Evolutionary conservation across 305 asterid genomes (phyloP), one percentile per base, ranked within the genome.

Genomic region (Petunia hybrid): DNA sequence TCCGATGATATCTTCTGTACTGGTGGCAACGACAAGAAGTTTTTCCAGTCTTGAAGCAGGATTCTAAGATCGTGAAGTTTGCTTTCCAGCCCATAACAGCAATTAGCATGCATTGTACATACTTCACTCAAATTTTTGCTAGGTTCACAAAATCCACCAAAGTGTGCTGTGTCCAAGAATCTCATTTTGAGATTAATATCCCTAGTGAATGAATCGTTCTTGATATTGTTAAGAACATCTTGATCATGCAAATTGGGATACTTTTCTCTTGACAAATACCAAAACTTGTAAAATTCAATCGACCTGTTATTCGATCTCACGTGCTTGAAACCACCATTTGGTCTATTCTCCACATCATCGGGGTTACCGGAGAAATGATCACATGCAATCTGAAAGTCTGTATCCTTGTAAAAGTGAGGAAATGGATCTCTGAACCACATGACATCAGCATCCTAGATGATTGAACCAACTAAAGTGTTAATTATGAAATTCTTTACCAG

Each of bases 361-460:
- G 83, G 80, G 45, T 73, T 42, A 22, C 83, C 82, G 16, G n/a
- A n/a, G 60, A 61, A 83, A 62, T 83, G 80, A 65, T 83, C 85
- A 56, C 85, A 83, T 1, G 83, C 85, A 4, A 83, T 83, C 70
- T 83, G 85, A 76, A 83, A 83, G 36, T 83, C 85, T 7, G 81
- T 35, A 8, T 75, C 80, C 61, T 76, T 6, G 46, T 70, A 46
- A 1, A 83, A 83, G 62, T 41, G 85, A 10, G 80, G 61, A 43
- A 83, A 83, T 43, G 83, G 85, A 79, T 83, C 75, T 56, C 85
- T 60, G 43, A 83, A 80, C 85, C 85, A 83, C 83, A 79, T 73
- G 9, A 83, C 62, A 56, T 83, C 85, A 2, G 73, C 73, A 10
- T 83, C 85, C 85, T 83, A 61, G 38, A 48, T 59, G 14, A 14